A percentile compares a stretch with the other conserved stretches of the same genome.
phyloP scores from a whole-genome alignment of 2,329 filamentous ascomycete genomes.

The Cytospora paraplurivora region DNA sequence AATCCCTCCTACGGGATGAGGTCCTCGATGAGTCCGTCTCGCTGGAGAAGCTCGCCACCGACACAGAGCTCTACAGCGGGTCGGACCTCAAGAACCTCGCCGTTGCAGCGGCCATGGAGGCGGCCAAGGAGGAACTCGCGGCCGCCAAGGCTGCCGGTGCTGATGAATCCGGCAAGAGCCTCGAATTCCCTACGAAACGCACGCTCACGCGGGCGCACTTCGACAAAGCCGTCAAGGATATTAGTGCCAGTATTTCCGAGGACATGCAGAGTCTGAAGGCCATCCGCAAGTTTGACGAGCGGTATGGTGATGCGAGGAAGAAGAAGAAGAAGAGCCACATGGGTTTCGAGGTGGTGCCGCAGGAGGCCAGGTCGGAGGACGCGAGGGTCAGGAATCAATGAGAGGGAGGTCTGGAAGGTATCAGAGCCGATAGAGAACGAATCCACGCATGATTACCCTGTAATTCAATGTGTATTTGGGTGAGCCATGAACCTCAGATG shows the following conservation, averaged over 20 bases:
- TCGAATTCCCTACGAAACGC: conserved; percentile 65
- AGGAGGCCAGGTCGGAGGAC: conserved; percentile 45
- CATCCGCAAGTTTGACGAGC: conserved; percentile 93
- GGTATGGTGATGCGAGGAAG: conserved; percentile 81
- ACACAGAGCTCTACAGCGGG: conserved; percentile 77
- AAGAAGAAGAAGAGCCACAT: conserved; percentile 62
- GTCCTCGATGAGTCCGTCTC: conserved; percentile 61
- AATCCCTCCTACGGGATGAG: conserved; percentile 72
- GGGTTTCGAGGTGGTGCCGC: conserved; percentile 58
- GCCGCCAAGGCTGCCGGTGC: conserved; percentile 40
- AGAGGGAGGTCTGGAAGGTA: background rate
- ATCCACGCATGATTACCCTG: background rate
- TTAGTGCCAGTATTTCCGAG: conserved; percentile 88
- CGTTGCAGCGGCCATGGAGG: conserved; percentile 77
- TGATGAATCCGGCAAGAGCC: conserved; percentile 42
- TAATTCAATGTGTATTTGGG: background rate
- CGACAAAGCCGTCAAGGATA: conserved; percentile 81
- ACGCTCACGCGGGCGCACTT: conserved; percentile 73
- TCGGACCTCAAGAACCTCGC: conserved; percentile 83
- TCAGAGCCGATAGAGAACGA: background rate
- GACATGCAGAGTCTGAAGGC: conserved; percentile 86
- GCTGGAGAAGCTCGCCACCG: conserved; percentile 62
- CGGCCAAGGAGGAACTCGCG: conserved; percentile 71
- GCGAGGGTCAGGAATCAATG: conserved; percentile 42
- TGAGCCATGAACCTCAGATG: background rate